Evolutionary conservation across 2,329 filamentous ascomycete species (phyloP), one percentile per base, ranked within the genome.

Genomic region (Botrytis aclada): DNA sequence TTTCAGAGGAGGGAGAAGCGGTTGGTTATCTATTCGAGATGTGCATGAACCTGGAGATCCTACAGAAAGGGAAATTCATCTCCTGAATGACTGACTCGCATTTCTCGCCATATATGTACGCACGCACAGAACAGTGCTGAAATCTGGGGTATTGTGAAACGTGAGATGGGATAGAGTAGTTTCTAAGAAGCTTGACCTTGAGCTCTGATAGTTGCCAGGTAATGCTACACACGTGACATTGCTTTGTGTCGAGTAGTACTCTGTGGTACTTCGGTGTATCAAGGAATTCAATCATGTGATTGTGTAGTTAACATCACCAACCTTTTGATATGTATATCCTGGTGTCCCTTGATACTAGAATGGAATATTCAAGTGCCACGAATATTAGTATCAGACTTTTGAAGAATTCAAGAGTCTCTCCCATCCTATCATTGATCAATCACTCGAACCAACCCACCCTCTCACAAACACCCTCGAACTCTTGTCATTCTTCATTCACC

Each of bases 11-110:
- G 60, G 60, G 7, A 39, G 60, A 39, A 22, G 60, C 14, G 34
- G 14, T 58, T 58, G 56, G 56, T 6, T 12, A 12, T 29, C 14
- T 56, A 58, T 58, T 32, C 34, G 6, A 62, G 25, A 14, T 39
- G 34, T 62, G 34, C 60, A 62, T 62, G 37, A 62, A 41, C 34
- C 32, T 56, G 65, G 65, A 56, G 47, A 69, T 41, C 25, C 25
- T 41, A 41, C 65, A 32, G 45, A 41, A 56, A 45, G 61, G 47
- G 47, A 41, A 67, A 56, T 16, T 9, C 10, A 69, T 69, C 65
- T 69, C 65, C 65, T 58, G 65, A 25, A n/a, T 67, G 22, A 65
- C 63, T 65, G 63, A 65, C 63, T 65, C 63, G 43, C 62, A 32
- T 34, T 47, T 43, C 12, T 65, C 25, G 29, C 39, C 32, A 47